Evolutionary conservation across 495 filamentous ascomycete genomes (phyloP).

Genomic region (Talaromyces wortmannii): DNA sequence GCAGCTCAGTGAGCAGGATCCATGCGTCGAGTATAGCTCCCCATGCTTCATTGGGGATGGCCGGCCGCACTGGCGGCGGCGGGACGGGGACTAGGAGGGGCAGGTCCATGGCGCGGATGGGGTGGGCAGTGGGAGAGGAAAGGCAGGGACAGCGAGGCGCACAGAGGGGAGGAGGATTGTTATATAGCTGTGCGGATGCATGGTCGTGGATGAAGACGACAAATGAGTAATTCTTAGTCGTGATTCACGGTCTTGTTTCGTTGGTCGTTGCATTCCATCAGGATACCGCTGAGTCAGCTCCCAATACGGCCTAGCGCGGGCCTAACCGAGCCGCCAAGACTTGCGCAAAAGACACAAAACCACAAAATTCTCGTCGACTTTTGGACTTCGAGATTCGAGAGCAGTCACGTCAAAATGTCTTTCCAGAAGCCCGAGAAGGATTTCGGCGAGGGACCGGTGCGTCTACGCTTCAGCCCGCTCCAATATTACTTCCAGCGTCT

Average conservation of each 20-base stretch:
- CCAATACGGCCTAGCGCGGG: slow-evolving; percentile 22
- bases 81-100: slow-evolving; percentile 74
- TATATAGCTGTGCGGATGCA: too few species aligned
- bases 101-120: slow-evolving; percentile 20
- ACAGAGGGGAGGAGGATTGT: not conserved
- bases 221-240: too few species aligned
- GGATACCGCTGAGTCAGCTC: not conserved
- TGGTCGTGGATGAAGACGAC: too few species aligned
- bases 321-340: slow-evolving; percentile 40
- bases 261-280: too few species aligned
- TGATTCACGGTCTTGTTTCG: too few species aligned
- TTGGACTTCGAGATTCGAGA: not conserved
- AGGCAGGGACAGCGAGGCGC: not conserved
- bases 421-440: slow-evolving; percentile 97
- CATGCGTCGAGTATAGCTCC: slow-evolving; percentile 71
- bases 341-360: slow-evolving; percentile 8
- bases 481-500: not conserved
- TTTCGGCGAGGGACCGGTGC: slow-evolving; percentile 75
- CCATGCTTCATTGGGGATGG: slow-evolving; percentile 67
- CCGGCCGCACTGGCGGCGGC: slow-evolving; percentile 55
- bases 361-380: not conserved
- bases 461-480: slow-evolving; percentile 11
- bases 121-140: not conserved
- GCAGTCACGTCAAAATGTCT: slow-evolving; percentile 52
- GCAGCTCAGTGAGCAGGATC: slow-evolving; percentile 55